phyloP scores from a whole-genome alignment of 192 early-diverging fungal species.

The Coemansia reversa region DNA sequence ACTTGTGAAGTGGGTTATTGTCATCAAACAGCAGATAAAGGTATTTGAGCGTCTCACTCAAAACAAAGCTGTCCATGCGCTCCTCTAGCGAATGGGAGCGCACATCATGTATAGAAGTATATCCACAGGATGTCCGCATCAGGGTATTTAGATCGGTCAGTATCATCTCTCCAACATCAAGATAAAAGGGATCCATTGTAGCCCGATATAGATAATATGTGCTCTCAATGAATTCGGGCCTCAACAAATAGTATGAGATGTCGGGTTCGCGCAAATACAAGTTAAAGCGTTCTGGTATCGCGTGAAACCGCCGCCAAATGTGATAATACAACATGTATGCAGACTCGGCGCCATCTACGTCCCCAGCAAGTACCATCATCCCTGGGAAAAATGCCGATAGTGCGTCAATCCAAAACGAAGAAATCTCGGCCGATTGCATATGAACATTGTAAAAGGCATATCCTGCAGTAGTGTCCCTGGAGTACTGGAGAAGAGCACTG shows the following conservation, averaged over 20 bases:
- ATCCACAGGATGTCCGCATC: constrained; percentile 78
- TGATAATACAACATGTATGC: constrained; percentile 81
- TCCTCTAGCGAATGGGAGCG: constrained; percentile 64
- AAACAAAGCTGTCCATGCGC: constrained; percentile 92
- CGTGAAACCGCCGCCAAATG: constrained; percentile 82
- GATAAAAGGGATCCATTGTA: constrained; percentile 86
- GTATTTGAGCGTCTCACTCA: constrained; percentile 96
- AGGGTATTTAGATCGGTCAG: constrained; percentile 73
- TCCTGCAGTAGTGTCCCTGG: constrained; percentile 64
- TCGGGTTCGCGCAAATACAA: constrained; percentile 62
- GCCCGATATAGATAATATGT: constrained; percentile 92
- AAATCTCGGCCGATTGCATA: constrained; percentile 65
- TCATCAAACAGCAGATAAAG: constrained; percentile 90
- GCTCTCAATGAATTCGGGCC: constrained; percentile 94
- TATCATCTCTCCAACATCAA: constrained; percentile 86
- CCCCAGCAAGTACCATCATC: constrained; percentile 85
- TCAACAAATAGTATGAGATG: constrained; percentile 75
- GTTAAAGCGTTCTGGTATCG: constrained; percentile 88
- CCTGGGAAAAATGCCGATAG: constrained; percentile 92
- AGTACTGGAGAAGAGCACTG: constrained; percentile 60
- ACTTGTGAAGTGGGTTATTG: constrained; percentile 69
- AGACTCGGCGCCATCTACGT: constrained; percentile 79
- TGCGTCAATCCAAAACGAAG: constrained; percentile 81
- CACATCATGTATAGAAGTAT: constrained; percentile 70
- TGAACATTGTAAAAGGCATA: constrained; percentile 88